These are phyloP conservation scores for Cercophora newfieldiana DNA, from an alignment of 495 filamentous ascomycete genomes.

Conservation along the genomic window DNA sequence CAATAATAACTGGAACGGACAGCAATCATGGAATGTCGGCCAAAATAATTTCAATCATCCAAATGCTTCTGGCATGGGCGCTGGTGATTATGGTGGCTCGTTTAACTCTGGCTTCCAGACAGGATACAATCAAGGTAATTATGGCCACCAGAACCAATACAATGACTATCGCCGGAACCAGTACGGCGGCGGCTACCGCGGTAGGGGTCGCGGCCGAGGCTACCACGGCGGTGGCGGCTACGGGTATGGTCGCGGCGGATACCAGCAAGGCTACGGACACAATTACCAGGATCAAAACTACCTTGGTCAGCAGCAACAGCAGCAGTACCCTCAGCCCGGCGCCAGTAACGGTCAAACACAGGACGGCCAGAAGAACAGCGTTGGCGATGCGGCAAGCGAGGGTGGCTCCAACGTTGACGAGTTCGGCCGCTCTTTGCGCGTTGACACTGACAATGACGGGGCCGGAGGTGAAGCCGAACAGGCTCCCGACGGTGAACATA, in stretches of 20 bases:
- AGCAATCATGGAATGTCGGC: slow-evolving; percentile 76
- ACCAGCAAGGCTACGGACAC: slow-evolving; percentile 36
- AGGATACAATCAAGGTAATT: slow-evolving; percentile 62
- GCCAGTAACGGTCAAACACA: slow-evolving; percentile 18
- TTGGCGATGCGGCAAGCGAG: slow-evolving; percentile 15
- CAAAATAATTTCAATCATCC: slow-evolving; percentile 67
- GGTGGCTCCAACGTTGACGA: slow-evolving; percentile 48
- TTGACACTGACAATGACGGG: slow-evolving; percentile 21
- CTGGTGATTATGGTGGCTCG: slow-evolving; percentile 80
- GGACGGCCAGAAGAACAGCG: slow-evolving; percentile 19
- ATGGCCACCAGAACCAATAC: slow-evolving; percentile 57
- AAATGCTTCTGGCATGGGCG: slow-evolving; percentile 74
- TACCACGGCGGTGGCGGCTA: slow-evolving; percentile 28
- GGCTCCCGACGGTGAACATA: slow-evolving; percentile 6
- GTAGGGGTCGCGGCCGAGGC: slow-evolving; percentile 68
- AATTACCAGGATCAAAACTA: slow-evolving; percentile 33
- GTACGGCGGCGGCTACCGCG: slow-evolving; percentile 48
- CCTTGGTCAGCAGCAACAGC: slow-evolving; percentile 24
- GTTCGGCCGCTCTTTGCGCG: slow-evolving; percentile 52
- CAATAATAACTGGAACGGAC: slow-evolving; percentile 64
- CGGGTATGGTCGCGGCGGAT: slow-evolving; percentile 33
- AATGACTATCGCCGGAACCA: slow-evolving; percentile 62
- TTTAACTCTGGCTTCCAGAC: slow-evolving; percentile 72
- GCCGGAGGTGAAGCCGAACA: background rate
- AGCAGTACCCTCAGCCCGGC: slow-evolving; percentile 11